Evolutionary conservation across 345 rosid genomes (phyloP).

Genomic region (Aethionema arabicum): DNA sequence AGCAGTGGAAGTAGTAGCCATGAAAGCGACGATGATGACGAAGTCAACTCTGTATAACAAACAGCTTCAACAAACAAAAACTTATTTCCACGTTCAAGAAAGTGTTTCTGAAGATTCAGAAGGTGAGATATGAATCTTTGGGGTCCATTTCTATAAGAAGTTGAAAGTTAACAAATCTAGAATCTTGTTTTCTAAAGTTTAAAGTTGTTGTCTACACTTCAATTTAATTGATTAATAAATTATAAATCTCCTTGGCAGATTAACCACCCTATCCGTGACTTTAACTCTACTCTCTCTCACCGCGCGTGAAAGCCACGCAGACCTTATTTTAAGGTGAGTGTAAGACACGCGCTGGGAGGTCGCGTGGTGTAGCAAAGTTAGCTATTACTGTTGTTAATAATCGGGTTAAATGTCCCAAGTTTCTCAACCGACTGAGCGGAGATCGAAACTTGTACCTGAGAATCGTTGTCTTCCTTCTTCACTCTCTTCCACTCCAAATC

Average conservation of each 20-base stretch:
- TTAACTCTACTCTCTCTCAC: not conserved
- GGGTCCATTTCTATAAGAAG: constrained; percentile 26
- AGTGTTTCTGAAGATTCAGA: constrained; percentile 17
- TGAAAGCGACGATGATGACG: constrained; percentile 56
- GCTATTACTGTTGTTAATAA: constrained; percentile 28
- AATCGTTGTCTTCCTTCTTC: constrained; percentile 37
- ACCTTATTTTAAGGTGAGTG: not conserved
- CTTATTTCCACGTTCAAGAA: constrained; percentile 16
- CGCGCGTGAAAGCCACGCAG: not conserved
- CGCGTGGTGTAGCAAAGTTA: constrained; percentile 4
- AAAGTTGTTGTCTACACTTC: constrained; percentile 15
- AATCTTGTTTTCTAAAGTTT: constrained; percentile 2
- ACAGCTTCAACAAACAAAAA: constrained; percentile 7
- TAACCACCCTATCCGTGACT: constrained; percentile 14
- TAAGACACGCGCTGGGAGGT: not conserved
- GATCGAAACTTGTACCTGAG: constrained; percentile 36
- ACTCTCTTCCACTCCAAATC: constrained; percentile 28
- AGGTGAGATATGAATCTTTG: constrained; percentile 20
- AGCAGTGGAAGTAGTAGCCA: constrained; percentile 34
- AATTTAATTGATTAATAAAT: constrained; percentile 1
- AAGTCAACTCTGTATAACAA: constrained; percentile 57
- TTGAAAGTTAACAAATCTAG: not conserved
- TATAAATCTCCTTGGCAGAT: constrained; percentile 5
- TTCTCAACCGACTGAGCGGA: constrained; percentile 25
- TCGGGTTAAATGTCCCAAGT: constrained; percentile 15